A percentile compares a stretch with the other conserved stretches of the same genome.
Conservation (phyloP, 2,329 filamentous ascomycete genomes). For the Zymoseptoria tritici region DNA sequence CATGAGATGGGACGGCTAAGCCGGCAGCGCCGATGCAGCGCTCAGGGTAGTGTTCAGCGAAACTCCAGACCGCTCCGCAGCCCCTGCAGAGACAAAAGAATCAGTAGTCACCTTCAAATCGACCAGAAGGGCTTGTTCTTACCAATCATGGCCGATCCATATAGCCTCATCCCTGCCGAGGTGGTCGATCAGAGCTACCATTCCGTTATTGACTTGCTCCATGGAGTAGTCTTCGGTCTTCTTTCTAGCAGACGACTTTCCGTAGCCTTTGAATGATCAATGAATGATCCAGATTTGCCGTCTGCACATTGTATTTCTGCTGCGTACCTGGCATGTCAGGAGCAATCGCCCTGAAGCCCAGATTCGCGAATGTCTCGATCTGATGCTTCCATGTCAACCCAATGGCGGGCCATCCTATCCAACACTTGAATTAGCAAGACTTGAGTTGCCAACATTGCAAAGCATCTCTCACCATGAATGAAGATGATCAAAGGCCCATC, state of each 20-base stretch:
- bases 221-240: conserved; percentile 28
- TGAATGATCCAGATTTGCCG: neutral
- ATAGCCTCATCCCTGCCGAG: conserved; percentile 35
- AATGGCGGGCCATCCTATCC: conserved; percentile 30
- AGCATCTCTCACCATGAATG: conserved; percentile 17
- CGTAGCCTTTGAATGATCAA: conserved; percentile 24
- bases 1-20: conserved; percentile 36
- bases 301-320: neutral
- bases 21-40: conserved; percentile 24
- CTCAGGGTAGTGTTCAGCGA: conserved; percentile 25
- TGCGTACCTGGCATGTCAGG: conserved; percentile 27
- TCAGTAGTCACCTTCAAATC: no score
- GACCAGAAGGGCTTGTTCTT: no score
- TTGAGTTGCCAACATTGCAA: neutral
- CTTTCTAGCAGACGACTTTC: conserved; percentile 25
- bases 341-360: conserved; percentile 23
- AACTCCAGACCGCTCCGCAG: conserved; percentile 25
- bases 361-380: conserved; percentile 24
- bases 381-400: conserved; percentile 32
- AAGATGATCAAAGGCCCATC: conserved; percentile 25
- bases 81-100: conserved; percentile 37
- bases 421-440: neutral
- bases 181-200: conserved; percentile 35
- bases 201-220: conserved; percentile 22
- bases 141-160: conserved; percentile 34